Conservation (phyloP, 164 flowering plant species). For the Berberis vulgaris region DNA sequence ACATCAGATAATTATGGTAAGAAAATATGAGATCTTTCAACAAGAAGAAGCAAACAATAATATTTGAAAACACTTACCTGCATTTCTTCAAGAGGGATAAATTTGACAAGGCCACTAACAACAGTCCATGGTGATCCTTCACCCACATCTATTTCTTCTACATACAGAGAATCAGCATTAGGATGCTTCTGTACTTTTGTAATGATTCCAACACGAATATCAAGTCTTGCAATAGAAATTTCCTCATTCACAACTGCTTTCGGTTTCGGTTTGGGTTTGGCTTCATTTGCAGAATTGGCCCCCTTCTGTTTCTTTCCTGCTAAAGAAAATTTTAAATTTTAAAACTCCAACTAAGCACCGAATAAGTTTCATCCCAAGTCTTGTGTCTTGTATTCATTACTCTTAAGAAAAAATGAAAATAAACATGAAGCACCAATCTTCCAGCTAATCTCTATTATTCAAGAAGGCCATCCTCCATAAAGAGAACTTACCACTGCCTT, state of each 20-base stretch:
- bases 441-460: no score
- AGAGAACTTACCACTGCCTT: no score
- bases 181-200: slow-evolving; percentile 81
- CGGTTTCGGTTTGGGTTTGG: slow-evolving; percentile 24
- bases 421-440: no score
- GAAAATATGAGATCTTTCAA: neutral
- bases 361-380: neutral
- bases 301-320: slow-evolving; percentile 33
- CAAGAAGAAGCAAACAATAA: neutral
- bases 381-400: neutral
- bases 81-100: slow-evolving; percentile 87
- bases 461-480: no score
- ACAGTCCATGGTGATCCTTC: slow-evolving; percentile 69
- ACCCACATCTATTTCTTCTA: slow-evolving; percentile 97
- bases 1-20: neutral
- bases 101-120: slow-evolving; percentile 95
- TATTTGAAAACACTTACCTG: slow-evolving; percentile 39
- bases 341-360: neutral
- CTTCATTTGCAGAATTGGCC: slow-evolving; percentile 19
- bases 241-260: slow-evolving; percentile 37
- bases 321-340: slow-evolving; percentile 17
- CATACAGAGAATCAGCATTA: slow-evolving; percentile 87
- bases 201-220: slow-evolving; percentile 90
- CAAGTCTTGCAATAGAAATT: slow-evolving; percentile 66
- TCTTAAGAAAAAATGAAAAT: no score